Conservation (phyloP, 768 basidiomycete species). For the Suillus fuscotomentosus region DNA sequence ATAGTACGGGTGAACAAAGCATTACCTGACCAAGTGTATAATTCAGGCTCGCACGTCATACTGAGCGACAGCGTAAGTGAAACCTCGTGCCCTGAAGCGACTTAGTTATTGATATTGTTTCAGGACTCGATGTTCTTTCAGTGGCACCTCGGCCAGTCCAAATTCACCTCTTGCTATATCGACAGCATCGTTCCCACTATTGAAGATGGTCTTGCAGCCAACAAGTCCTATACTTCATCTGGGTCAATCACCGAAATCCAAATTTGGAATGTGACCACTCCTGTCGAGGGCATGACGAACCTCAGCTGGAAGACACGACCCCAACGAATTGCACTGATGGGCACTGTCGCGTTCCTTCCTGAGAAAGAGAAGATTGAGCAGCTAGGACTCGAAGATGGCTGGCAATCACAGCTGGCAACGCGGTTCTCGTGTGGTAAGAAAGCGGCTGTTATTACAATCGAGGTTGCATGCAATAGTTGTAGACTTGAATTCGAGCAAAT, state of each 20-base stretch:
- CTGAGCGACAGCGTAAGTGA: background rate
- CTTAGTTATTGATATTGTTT: background rate
- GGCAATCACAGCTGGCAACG: slow-evolving; percentile 9
- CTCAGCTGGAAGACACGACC: slow-evolving; percentile 20
- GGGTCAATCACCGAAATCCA: slow-evolving; percentile 17
- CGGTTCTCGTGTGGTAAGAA: slow-evolving; percentile 12
- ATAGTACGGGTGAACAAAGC: slow-evolving; percentile 7
- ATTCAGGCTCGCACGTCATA: slow-evolving; percentile 3
- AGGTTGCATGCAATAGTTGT: slow-evolving; percentile 16
- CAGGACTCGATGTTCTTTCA: slow-evolving; percentile 25
- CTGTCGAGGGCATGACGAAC: background rate
- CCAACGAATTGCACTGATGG: slow-evolving; percentile 13
- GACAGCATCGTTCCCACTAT: slow-evolving; percentile 13
- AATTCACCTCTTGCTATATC: slow-evolving; percentile 17
- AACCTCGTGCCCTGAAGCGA: background rate
- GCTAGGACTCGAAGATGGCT: slow-evolving; percentile 8
- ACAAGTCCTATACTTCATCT: slow-evolving; percentile 14
- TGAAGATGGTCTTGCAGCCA: slow-evolving; percentile 8
- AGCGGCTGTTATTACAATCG: slow-evolving; percentile 9
- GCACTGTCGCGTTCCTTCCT: slow-evolving; percentile 12
- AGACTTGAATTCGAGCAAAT: slow-evolving; percentile 17
- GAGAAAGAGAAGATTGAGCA: slow-evolving; percentile 5
- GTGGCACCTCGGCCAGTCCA: slow-evolving; percentile 14
- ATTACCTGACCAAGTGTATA: background rate
- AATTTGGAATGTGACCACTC: slow-evolving; percentile 19